Evolutionary conservation across 176 grass and related monocot genomes (phyloP), one percentile per base, ranked within the genome.

Genomic region (Metroxylon sagu): DNA sequence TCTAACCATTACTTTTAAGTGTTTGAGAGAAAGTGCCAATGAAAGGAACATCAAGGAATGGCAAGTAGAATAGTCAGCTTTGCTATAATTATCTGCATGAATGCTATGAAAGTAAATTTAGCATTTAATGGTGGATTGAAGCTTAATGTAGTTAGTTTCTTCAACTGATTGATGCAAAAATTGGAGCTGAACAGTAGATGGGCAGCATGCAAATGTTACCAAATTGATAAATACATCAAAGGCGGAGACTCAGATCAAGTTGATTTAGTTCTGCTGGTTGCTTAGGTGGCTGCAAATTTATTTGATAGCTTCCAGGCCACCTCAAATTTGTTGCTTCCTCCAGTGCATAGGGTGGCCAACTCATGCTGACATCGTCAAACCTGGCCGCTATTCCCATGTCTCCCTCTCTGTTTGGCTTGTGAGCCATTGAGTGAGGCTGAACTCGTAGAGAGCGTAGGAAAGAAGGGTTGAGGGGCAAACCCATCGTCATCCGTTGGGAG

Each of bases 231-330:
- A 43, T 12, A 43, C 27, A 59, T 27, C 49, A 70, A 26, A 70
- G 54, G 25, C 23, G 57, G 23, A 70, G 67, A 18, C 54, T 70
- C 54, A 70, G 28, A 18, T 70, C 67, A 51, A 70, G 30, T 14
- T 70, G 59, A 28, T 70, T 21, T 28, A 59, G 39, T 16, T 59
- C 67, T 23, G 54, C 25, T 50, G 54, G 54, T 50, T 27, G 16
- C 31, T 28, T 28, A 16, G 54, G 3, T 16, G 30, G 67, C 23
- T 59, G 67, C 26, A 35, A 59, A 29, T 71, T 18, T 16, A 29
- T 59, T 50, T 60, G 68, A 59, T 59, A 70, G 35, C 67, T 70
- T 35, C 67, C 67, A 28, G 67, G 67, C 67, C 67, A 70, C 31
- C 17, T 59, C 17, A 56, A 70, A 18, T 23, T 48, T 17, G 21